Evolutionary conservation across 1,139 yeast species (phyloP).

Genomic region (Sugiyamaella japonica): DNA sequence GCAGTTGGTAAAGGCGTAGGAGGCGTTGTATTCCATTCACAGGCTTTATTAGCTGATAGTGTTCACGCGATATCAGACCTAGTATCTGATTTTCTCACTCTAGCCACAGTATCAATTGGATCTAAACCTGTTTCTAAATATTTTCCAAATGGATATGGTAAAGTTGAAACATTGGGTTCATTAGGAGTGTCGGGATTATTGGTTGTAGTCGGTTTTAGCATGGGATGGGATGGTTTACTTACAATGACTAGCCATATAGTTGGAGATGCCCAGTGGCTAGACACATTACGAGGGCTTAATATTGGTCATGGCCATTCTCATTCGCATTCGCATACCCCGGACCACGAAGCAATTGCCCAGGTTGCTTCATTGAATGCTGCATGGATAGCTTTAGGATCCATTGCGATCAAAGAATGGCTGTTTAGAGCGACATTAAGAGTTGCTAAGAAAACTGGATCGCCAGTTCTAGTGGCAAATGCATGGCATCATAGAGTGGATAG

Average conservation of each 20-base stretch:
- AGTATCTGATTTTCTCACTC: conserved; percentile 83
- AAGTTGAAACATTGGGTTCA: conserved; percentile 89
- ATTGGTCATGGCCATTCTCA: conserved; percentile 40
- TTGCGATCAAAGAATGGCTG: conserved; percentile 81
- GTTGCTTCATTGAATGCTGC: conserved; percentile 83
- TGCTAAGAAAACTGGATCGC: conserved; percentile 75
- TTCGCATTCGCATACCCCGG: conserved; percentile 44
- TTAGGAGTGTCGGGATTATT: conserved; percentile 80
- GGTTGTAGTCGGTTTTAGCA: conserved; percentile 83
- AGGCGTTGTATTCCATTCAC: conserved; percentile 90
- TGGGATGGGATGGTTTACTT: conserved; percentile 83
- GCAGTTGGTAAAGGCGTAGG: conserved; percentile 86
- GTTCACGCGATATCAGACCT: conserved; percentile 88
- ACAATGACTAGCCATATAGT: conserved; percentile 55
- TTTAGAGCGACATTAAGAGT: conserved; percentile 78
- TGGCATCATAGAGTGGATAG: conserved; percentile 99
- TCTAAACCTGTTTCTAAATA: conserved; percentile 59
- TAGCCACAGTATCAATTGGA: conserved; percentile 84
- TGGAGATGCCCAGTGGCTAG: conserved; percentile 27
- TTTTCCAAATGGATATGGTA: conserved; percentile 90
- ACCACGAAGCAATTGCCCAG: conserved; percentile 35
- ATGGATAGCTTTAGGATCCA: conserved; percentile 91
- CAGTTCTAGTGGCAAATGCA: conserved; percentile 92
- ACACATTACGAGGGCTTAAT: conserved; percentile 16
- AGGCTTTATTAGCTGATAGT: conserved; percentile 90